Conservation (phyloP, 2,329 filamentous ascomycete genomes). For the Akanthomyces lecanii region DNA sequence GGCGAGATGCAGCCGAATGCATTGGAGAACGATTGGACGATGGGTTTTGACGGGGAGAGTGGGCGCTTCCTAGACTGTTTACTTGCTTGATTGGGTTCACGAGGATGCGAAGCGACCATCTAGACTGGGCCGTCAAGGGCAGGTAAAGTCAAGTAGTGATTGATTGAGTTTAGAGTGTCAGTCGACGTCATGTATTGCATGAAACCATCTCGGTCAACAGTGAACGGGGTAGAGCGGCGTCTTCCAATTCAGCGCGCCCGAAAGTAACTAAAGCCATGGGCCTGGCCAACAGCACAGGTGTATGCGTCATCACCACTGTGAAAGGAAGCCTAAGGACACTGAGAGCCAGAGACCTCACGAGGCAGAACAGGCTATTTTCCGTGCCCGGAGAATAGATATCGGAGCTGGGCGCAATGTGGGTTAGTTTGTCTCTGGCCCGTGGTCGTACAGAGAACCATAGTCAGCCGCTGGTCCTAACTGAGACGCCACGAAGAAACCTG, state of each 20-base stretch:
- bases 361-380: not conserved
- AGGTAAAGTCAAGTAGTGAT: not conserved
- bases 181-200: not conserved
- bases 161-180: not conserved
- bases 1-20: constrained; percentile 5
- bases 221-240: no score
- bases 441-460: not conserved
- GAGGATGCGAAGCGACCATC: not conserved
- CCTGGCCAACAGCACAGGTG: not conserved
- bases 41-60: not conserved
- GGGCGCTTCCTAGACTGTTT: constrained; percentile 12
- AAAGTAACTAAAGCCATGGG: not conserved
- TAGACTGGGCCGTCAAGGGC: not conserved
- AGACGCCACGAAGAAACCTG: not conserved
- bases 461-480: not conserved
- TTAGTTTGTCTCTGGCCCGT: not conserved
- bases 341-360: not conserved
- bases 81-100: not conserved
- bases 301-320: not conserved
- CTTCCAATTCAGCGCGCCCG: not conserved
- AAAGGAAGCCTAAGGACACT: not conserved
- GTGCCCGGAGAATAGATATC: not conserved
- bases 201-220: no score
- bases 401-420: not conserved
- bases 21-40: constrained; percentile 2